Percentiles rank a stretch among this genome's conserved stretches.
These are phyloP conservation scores for Gentiana straminea DNA, from an alignment of 257 asterid genomes.

Conservation along the genomic window DNA sequence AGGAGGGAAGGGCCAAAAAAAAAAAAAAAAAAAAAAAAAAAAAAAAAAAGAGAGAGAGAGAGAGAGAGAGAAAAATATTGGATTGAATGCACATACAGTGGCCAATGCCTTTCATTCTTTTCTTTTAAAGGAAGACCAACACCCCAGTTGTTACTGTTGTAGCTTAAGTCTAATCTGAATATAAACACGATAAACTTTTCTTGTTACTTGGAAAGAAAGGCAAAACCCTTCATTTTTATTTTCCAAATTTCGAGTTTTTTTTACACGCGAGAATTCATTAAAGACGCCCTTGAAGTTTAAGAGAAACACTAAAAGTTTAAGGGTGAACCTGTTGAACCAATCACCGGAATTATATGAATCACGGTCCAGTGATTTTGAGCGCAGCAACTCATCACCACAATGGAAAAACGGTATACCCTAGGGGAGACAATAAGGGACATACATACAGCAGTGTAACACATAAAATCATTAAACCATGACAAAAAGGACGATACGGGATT, in stretches of 20 bases:
- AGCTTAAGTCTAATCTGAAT: constrained; percentile 88
- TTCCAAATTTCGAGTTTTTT: no score
- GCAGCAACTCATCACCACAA: constrained; percentile 91
- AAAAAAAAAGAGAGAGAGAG: background rate
- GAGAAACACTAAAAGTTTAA: background rate
- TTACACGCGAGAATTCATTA: no score
- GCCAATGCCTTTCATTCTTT: constrained; percentile 81
- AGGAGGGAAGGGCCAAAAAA: no score
- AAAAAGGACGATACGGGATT: no score
- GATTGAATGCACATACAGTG: constrained; percentile 45
- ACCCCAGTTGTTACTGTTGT: constrained; percentile 87
- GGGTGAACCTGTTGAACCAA: constrained; percentile 87
- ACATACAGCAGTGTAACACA: background rate
- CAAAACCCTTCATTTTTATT: background rate
- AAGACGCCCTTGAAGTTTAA: no score
- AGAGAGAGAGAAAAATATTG: constrained; percentile 1
- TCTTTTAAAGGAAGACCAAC: constrained; percentile 88
- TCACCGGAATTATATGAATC: constrained; percentile 97
- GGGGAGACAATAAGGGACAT: background rate
- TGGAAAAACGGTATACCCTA: constrained; percentile 97
- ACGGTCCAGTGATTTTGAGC: constrained; percentile 93
- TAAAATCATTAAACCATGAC: no score
- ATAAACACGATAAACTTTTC: background rate
- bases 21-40: no score
- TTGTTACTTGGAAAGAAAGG: background rate